Evolutionary conservation across 2,329 filamentous ascomycete species (phyloP).

Genomic region (Scytalidium sp.): DNA sequence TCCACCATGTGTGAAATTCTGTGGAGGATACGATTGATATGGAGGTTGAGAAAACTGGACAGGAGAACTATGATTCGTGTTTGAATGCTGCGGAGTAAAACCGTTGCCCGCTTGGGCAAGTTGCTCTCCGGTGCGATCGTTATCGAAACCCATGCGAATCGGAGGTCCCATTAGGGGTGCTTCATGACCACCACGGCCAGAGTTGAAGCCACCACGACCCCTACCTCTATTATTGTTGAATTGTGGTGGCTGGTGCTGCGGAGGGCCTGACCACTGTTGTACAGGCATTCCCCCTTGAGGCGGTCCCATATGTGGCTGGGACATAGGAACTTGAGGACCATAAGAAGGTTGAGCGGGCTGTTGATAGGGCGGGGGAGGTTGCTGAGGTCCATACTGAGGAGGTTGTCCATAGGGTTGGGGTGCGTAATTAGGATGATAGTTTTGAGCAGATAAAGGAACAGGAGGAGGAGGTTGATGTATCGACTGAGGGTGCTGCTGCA

Average conservation of each 20-base stretch:
- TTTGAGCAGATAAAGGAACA: conserved; percentile 47
- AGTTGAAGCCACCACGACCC: conserved; percentile 31
- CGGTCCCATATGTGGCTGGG: conserved; percentile 28
- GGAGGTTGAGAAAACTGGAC: conserved; percentile 26
- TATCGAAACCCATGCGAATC: conserved; percentile 53
- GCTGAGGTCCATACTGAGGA: conserved; percentile 33
- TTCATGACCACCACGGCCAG: conserved; percentile 39
- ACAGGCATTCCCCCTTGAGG: conserved; percentile 29
- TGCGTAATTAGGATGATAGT: conserved; percentile 59
- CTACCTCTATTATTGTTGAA: conserved; percentile 32
- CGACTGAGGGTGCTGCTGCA: conserved; percentile 20
- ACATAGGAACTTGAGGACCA: conserved; percentile 30
- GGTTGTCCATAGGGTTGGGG: conserved; percentile 49
- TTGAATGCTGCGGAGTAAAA: conserved; percentile 33
- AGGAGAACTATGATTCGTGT: conserved; percentile 27
- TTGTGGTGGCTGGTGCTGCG: conserved; percentile 31
- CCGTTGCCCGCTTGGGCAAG: conserved; percentile 42
- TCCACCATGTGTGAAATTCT: conserved; percentile 28
- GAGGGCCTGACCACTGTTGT: conserved; percentile 39
- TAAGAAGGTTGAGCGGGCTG: conserved; percentile 26
- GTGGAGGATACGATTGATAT: conserved; percentile 37
- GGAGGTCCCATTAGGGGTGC: conserved; percentile 50
- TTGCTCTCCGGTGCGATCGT: conserved; percentile 36
- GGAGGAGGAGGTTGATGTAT: conserved; percentile 27
- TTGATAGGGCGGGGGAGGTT: conserved; percentile 25